Evolutionary conservation across 1,284 basidiomycete species (phyloP).

Genomic region (Apiotrichum mycotoxinovorans): DNA sequence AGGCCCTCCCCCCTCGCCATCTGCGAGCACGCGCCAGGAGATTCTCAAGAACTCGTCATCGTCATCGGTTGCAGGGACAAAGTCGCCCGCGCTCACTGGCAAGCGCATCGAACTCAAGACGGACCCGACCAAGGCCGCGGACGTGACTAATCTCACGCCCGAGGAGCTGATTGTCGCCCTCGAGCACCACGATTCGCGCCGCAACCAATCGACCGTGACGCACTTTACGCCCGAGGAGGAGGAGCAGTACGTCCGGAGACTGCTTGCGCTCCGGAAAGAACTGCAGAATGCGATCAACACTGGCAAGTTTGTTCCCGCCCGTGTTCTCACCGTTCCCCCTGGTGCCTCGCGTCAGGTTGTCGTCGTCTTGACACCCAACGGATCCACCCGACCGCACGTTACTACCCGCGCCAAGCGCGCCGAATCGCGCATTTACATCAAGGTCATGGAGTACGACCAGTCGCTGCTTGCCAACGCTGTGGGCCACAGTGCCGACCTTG

Average conservation of each 20-base stretch:
- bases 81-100: constrained; percentile 43
- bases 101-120: constrained; percentile 35
- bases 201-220: constrained; percentile 46
- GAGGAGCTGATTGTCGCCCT: constrained; percentile 52
- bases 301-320: constrained; percentile 48
- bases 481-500: constrained; percentile 25
- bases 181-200: constrained; percentile 49
- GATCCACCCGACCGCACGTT: constrained; percentile 52
- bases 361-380: constrained; percentile 53
- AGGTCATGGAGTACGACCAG: constrained; percentile 51
- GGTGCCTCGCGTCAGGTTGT: constrained; percentile 48
- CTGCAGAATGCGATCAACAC: constrained; percentile 46
- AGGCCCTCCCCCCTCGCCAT: neutral
- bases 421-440: constrained; percentile 53
- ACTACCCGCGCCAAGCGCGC: constrained; percentile 51
- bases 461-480: constrained; percentile 21
- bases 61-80: neutral
- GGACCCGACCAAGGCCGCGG: constrained; percentile 22
- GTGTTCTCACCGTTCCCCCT: constrained; percentile 44
- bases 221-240: constrained; percentile 50
- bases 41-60: neutral
- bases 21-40: neutral
- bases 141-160: constrained; percentile 48
- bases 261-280: constrained; percentile 51
- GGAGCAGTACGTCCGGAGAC: constrained; percentile 52